phyloP scores from a whole-genome alignment of 805 yeast species.

The Lipomyces sp. region DNA sequence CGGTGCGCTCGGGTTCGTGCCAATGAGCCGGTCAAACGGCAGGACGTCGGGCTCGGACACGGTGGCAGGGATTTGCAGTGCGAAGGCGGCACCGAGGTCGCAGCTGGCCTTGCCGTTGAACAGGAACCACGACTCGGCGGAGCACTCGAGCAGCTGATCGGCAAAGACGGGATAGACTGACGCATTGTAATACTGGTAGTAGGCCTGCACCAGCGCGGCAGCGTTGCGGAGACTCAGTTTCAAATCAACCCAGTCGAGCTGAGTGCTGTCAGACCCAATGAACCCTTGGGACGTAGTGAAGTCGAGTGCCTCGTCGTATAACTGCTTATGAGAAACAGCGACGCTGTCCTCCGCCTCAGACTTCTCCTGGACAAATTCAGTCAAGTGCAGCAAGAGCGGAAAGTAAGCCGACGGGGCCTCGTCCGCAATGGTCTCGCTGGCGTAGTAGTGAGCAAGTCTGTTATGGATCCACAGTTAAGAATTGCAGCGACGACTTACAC shows the following conservation, averaged over 20 bases:
- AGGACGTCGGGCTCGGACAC: slow-evolving; percentile 30
- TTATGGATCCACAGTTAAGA: slow-evolving; percentile 1
- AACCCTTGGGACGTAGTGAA: slow-evolving; percentile 6
- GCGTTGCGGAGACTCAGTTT: slow-evolving; percentile 48
- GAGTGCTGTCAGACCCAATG: slow-evolving; percentile 18
- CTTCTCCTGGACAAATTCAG: slow-evolving; percentile 21
- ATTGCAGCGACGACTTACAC: slow-evolving; percentile 11
- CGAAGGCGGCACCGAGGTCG: slow-evolving; percentile 70
- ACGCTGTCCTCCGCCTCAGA: slow-evolving; percentile 25
- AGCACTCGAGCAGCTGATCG: slow-evolving; percentile 39
- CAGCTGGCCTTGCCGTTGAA: slow-evolving; percentile 57
- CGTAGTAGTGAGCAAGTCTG: no score
- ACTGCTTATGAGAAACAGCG: slow-evolving; percentile 18
- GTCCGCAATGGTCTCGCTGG: slow-evolving; percentile 36
- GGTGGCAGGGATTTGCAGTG: slow-evolving; percentile 54
- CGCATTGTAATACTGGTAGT: slow-evolving; percentile 51
- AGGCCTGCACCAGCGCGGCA: slow-evolving; percentile 64
- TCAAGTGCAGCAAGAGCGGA: slow-evolving; percentile 34
- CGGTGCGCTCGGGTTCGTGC: slow-evolving; percentile 41
- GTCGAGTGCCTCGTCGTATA: slow-evolving; percentile 21
- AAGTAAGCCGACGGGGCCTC: slow-evolving; percentile 37
- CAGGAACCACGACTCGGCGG: slow-evolving; percentile 49
- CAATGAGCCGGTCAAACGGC: slow-evolving; percentile 65
- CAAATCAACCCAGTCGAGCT: slow-evolving; percentile 41
- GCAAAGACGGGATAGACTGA: slow-evolving; percentile 37